Base-by-base conservation (phyloP, 495 filamentous ascomycete genomes). In the Aspergillus affinis region DNA sequence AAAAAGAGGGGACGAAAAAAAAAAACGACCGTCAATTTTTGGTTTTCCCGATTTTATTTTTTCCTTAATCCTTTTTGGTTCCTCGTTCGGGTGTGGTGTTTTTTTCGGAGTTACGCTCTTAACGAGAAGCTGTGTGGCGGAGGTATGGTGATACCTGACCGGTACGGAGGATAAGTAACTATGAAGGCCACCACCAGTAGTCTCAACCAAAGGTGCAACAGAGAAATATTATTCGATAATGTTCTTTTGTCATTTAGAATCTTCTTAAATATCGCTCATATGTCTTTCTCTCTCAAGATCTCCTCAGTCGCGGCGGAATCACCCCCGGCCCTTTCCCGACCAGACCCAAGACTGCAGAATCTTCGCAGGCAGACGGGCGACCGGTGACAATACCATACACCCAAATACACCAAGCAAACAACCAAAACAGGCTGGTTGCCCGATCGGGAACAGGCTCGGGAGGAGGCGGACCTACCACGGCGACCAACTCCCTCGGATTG, bases 21-120 rank as follows among this genome's bases (percentile, higher is more conserved):
- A 51, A 57, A 58, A 60, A 66, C 69, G 48, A 54, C 51, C 61
- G 50, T 61, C 61, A 47, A 55, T 57, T 62, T 66, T 60, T 66
- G 57, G 21, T 27, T 47, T 46, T 58, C 51, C 58, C 59, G 63
- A 55, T 54, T 55, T 51, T 63, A 32, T 58, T 59, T 64, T 60
- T 57, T 59, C 59, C 58, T 59, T 49, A 56, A 59, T 51, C 52
- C 27, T 45, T 26, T 51, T 44, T 51, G 4, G 32, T 58, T 30
- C 15, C 41, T 36, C 8, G 8, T 47, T 59, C 23, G 19, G 36
- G 36, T 41, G 36, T 41, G 36, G 36, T 41, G 36, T 13, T 41
- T 13, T 45, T 29, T 53, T 32, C 13, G n/a, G n/a, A n/a, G 17
- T 50, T 41, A 36, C 15, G 5, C 9, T 32, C 26, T 17, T 50